Evolutionary conservation across 495 filamentous ascomycete species (phyloP).

Genomic region (Cercophora sp.): DNA sequence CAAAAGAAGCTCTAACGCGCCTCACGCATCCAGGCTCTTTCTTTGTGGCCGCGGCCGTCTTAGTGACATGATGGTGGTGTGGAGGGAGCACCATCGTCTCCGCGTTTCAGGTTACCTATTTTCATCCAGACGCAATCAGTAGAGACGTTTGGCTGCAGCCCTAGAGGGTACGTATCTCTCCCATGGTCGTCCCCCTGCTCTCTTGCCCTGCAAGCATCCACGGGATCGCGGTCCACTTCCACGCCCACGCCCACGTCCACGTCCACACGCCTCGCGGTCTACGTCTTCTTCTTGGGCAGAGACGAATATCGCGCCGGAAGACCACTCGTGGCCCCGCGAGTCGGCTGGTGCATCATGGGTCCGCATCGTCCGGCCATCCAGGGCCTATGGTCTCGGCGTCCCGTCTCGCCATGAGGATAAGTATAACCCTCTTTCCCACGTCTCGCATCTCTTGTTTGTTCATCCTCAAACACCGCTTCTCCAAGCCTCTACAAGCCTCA

Average conservation of each 20-base stretch:
- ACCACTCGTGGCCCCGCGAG: conserved; percentile 18
- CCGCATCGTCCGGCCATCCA: conserved; percentile 32
- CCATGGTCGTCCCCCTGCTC: not conserved
- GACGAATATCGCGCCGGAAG: conserved; percentile 19
- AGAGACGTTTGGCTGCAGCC: conserved; percentile 22
- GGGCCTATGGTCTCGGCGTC: conserved; percentile 31
- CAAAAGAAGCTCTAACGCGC: conserved; percentile 7
- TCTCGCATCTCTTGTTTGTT: conserved; percentile 30
- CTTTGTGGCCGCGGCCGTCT: conserved; percentile 16
- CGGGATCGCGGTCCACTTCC: conserved; percentile 10
- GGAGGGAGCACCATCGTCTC: conserved; percentile 26
- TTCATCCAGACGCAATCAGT: conserved; percentile 22
- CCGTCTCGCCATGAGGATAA: conserved; percentile 31
- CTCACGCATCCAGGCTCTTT: conserved; percentile 11
- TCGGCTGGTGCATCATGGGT: conserved; percentile 30
- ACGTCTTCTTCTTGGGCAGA: not conserved
- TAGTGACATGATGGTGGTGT: conserved; percentile 13
- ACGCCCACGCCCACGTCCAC: conserved; percentile 12
- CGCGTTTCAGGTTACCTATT: conserved; percentile 43
- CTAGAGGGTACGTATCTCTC: conserved; percentile 23
- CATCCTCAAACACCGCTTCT: conserved; percentile 28
- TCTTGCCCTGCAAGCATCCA: conserved; percentile 5
- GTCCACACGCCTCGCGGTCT: conserved; percentile 18
- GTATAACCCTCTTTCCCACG: conserved; percentile 29
- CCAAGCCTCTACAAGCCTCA: conserved; percentile 13